Conservation (phyloP, 2,329 filamentous ascomycete genomes). For the Neopestalotiopsis sp. region DNA sequence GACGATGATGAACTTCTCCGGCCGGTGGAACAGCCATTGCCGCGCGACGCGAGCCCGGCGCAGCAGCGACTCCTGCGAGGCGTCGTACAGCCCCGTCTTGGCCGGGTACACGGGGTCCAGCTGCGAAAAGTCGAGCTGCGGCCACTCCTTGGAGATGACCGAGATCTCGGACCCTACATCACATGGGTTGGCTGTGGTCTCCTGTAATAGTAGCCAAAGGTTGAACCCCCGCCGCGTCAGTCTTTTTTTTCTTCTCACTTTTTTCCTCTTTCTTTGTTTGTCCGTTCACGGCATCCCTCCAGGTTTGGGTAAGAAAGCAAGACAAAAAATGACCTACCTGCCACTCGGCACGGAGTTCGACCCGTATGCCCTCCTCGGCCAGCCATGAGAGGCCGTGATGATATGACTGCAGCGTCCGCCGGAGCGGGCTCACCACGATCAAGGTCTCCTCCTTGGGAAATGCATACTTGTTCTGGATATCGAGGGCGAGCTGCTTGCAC, state of each 20-base stretch:
- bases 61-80: slow-evolving; percentile 32
- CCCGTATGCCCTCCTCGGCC: slow-evolving; percentile 30
- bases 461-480: slow-evolving; percentile 29
- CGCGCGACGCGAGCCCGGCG: slow-evolving; percentile 32
- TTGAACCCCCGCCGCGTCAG: neutral
- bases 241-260: neutral
- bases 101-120: slow-evolving; percentile 37
- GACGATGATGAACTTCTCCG: slow-evolving; percentile 35
- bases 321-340: slow-evolving; percentile 27
- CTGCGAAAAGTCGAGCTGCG: slow-evolving; percentile 35
- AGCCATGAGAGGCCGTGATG: slow-evolving; percentile 35
- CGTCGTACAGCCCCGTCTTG: slow-evolving; percentile 37
- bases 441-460: slow-evolving; percentile 29
- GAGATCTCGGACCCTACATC: slow-evolving; percentile 32
- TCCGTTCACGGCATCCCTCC: neutral
- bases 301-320: slow-evolving; percentile 5
- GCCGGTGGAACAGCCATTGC: slow-evolving; percentile 33
- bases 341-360: slow-evolving; percentile 38
- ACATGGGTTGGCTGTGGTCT: slow-evolving; percentile 37
- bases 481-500: slow-evolving; percentile 30
- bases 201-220: slow-evolving; percentile 23
- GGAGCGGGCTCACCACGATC: slow-evolving; percentile 37
- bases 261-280: neutral
- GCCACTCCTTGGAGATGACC: slow-evolving; percentile 32
- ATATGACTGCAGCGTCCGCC: slow-evolving; percentile 35